Base-by-base conservation (phyloP, 2,329 filamentous ascomycete species). In the Raffaelea deltoideospora region DNA sequence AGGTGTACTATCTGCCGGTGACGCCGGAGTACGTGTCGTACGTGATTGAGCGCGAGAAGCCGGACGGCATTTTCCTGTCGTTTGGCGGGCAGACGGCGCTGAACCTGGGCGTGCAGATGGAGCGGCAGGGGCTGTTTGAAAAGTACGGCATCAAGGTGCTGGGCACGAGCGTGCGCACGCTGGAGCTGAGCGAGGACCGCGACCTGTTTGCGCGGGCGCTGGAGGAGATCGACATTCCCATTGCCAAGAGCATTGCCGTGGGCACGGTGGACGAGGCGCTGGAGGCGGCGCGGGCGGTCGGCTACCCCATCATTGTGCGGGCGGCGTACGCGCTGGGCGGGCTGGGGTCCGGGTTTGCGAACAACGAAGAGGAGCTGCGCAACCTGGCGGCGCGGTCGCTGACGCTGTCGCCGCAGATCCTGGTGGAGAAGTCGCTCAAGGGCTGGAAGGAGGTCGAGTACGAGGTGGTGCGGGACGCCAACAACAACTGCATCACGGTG, bases 401-500 rank as follows among this genome's bases (percentile, higher is more conserved):
- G 47, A 87, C 90, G 21, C 87, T 83, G 47, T 94, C 85, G 53
- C 90, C 90, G 9, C 90, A 98, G 56, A 84, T 98, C 8, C 72
- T 98, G 38, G 92, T 98, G 50, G 90, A 98, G 65, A 78, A 83
- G 57, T 93, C 85, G 64, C 96, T 98, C 88, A 96, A 96, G 65
- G 90, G 90, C 41, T 98, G 90, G 90, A 98, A 98, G 60, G 90
- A 98, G 60, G 92, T 96, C 44, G 90, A 98, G 59, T 98, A 96
- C 54, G 90, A 98, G 59, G 90, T 96, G 43, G 90, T 98, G 29
- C 80, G 90, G 51, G 90, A 96, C 64, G 81, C 78, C 39, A 77
- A 85, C 49, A 87, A 98, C 64, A 96, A 96, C 69, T 98, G 90
- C 57, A 96, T 98, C 55, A 98, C 90, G 7, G 90, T 98, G 43